Base-by-base conservation (phyloP, 2,329 filamentous ascomycete species). In the Penicillium digitatum region DNA sequence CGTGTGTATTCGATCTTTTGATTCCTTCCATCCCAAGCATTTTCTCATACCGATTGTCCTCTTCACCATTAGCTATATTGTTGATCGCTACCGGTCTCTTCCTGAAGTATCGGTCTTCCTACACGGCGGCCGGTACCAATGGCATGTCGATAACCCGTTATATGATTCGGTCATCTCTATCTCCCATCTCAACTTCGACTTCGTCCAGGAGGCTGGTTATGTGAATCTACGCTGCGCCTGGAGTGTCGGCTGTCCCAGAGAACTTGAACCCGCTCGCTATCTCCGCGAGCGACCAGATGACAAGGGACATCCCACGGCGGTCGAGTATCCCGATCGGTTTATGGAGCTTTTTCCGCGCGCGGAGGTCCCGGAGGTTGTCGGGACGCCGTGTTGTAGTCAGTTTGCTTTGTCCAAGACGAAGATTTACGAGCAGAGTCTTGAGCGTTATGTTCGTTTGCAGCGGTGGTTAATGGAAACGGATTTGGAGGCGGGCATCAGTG, bases 351-450 rank as follows among this genome's bases (percentile, higher is more conserved):
- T 82, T 57, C 67, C 66, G 7, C 64, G 62, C 16, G 56, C 55
- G 5, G 50, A 65, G 14, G 58, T 73, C 2, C 80, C 79, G 0
- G 65, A 72, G 16, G 58, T 65, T 2, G 72, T 82, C 1, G 79
- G 75, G 0, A 73, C 74, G 1, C 72, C 74, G 34, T 82, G 79
- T 58, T 82, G 80, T 56, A 79, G 79, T 26, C 80, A 82, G 50
- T 82, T 82, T 59, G 79, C 76, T 0, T 76, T 78, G 3, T 79
- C 76, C 0, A 69, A 65, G 44, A 72, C 76, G 29, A 74, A 75
- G 58, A 73, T 82, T 7, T 67, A 66, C 3, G 67, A 75, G 56
- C 71, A 75, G 14, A 70, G 72, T 5, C 67, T 67, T 45, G 68
- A 67, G 10, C 75, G 81, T 14, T 82, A 82, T 57, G 64, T 74